Conservation (phyloP, 1,139 yeast genomes). For the Hanseniaspora sp. region DNA sequence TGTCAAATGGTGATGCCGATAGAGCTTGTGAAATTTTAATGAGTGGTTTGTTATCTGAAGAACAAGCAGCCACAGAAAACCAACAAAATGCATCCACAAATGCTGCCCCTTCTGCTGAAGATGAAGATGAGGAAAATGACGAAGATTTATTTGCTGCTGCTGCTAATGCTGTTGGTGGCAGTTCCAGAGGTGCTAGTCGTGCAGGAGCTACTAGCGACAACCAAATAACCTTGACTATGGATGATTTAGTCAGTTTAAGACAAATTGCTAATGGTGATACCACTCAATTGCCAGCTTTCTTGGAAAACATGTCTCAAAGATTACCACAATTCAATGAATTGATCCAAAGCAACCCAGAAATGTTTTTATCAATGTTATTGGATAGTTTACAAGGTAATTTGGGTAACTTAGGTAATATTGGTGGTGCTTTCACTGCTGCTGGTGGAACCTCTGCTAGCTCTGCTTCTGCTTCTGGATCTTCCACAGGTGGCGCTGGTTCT, state of each 20-base stretch:
- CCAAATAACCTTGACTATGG: conserved; percentile 31
- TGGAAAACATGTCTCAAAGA: conserved; percentile 71
- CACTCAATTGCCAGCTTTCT: conserved; percentile 70
- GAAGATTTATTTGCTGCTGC: conserved; percentile 63
- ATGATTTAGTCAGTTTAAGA: conserved; percentile 56
- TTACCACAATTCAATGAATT: conserved; percentile 80
- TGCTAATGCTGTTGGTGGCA: conserved; percentile 34
- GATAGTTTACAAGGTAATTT: conserved; percentile 43
- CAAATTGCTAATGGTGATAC: conserved; percentile 78
- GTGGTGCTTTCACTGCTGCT: conserved; percentile 15
- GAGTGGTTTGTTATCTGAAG: conserved; percentile 71
- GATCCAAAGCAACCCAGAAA: conserved; percentile 79
- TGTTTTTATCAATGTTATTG: conserved; percentile 60
- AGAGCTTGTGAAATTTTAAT: conserved; percentile 92
- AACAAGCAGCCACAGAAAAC: conserved; percentile 27
- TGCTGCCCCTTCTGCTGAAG: background rate
- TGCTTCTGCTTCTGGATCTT: background rate
- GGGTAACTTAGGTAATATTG: conserved; percentile 15
- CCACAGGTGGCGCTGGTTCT: background rate
- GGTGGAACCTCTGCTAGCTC: conserved; percentile 17
- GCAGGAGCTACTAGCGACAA: conserved; percentile 21
- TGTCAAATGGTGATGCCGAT: conserved; percentile 95
- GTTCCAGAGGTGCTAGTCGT: conserved; percentile 20
- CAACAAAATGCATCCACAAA: conserved; percentile 16
- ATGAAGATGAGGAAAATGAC: conserved; percentile 27